phyloP scores from a whole-genome alignment of 2,329 filamentous ascomycete species.

The Fusarium tjaetaba region DNA sequence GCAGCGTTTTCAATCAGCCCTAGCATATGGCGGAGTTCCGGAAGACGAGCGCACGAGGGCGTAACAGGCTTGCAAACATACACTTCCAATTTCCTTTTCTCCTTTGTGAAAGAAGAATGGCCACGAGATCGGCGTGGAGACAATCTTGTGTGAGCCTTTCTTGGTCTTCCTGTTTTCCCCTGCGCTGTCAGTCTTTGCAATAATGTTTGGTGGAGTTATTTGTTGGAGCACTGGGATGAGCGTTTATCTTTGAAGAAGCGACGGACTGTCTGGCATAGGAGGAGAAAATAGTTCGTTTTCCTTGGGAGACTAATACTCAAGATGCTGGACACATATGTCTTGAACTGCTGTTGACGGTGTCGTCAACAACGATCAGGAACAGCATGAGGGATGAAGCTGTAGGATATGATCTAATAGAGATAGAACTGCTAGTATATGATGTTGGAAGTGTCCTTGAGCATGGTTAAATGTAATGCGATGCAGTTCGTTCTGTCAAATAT shows the following conservation, averaged over 20 bases:
- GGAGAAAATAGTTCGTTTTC: neutral
- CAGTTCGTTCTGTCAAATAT: neutral
- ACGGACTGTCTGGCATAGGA: constrained; percentile 9
- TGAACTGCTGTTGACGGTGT: neutral
- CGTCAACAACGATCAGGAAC: constrained; percentile 5
- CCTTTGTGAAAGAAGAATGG: constrained; percentile 29
- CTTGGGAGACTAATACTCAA: neutral
- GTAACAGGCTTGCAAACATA: constrained; percentile 35
- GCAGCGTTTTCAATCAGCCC: constrained; percentile 41
- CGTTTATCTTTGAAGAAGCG: constrained; percentile 36
- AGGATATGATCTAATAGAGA: constrained; percentile 41
- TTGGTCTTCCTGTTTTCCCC: constrained; percentile 7
- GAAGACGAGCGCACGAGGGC: constrained; percentile 40
- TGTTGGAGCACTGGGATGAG: constrained; percentile 37
- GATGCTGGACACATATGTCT: constrained; percentile 1
- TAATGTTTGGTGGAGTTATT: constrained; percentile 29
- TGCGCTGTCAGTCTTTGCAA: constrained; percentile 24
- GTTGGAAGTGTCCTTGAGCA: neutral
- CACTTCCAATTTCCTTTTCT: constrained; percentile 25
- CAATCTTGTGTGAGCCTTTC: constrained; percentile 20
- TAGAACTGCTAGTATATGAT: constrained; percentile 23
- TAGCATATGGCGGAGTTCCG: constrained; percentile 51
- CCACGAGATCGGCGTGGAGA: constrained; percentile 24
- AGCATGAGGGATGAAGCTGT: constrained; percentile 30
- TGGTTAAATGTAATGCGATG: constrained; percentile 21